Evolutionary conservation across 768 basidiomycete genomes (phyloP).

Genomic region (Mycena vitilis): DNA sequence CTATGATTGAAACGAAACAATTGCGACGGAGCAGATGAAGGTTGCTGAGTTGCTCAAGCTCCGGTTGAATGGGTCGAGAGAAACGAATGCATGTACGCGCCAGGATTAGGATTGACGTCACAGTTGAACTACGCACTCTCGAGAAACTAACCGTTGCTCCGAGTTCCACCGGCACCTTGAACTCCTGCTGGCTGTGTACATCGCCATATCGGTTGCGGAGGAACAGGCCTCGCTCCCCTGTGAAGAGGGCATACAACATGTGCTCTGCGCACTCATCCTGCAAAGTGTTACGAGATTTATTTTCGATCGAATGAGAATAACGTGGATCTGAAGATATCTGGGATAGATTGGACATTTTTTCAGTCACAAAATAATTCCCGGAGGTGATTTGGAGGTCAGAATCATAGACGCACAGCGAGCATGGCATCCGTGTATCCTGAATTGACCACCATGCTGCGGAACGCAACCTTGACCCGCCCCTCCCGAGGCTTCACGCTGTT

Average conservation of each 20-base stretch:
- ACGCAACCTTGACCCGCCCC: slow-evolving; percentile 11
- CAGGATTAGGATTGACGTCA: no score
- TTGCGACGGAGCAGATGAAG: no score
- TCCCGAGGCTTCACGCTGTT: slow-evolving; percentile 24
- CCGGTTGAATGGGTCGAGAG: no score
- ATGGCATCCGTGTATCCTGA: slow-evolving; percentile 31
- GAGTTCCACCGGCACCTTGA: slow-evolving; percentile 20
- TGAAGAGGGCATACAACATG: slow-evolving; percentile 38
- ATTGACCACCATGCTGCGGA: slow-evolving; percentile 26
- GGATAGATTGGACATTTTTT: not conserved
- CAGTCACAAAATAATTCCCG: not conserved
- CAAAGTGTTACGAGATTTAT: not conserved
- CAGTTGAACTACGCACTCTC: no score
- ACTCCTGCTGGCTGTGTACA: slow-evolving; percentile 15
- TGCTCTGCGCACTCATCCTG: slow-evolving; percentile 32
- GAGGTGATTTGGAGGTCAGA: no score
- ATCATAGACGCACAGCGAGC: slow-evolving; percentile 17
- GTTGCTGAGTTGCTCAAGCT: no score
- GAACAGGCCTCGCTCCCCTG: slow-evolving; percentile 23
- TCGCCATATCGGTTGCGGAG: slow-evolving; percentile 20
- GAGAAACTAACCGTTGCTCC: slow-evolving; percentile 24
- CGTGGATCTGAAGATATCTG: no score
- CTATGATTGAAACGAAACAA: no score
- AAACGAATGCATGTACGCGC: not conserved
- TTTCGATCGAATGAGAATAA: not conserved